phyloP scores from a whole-genome alignment of 345 rosid genomes.

The Hibiscus trionum region DNA sequence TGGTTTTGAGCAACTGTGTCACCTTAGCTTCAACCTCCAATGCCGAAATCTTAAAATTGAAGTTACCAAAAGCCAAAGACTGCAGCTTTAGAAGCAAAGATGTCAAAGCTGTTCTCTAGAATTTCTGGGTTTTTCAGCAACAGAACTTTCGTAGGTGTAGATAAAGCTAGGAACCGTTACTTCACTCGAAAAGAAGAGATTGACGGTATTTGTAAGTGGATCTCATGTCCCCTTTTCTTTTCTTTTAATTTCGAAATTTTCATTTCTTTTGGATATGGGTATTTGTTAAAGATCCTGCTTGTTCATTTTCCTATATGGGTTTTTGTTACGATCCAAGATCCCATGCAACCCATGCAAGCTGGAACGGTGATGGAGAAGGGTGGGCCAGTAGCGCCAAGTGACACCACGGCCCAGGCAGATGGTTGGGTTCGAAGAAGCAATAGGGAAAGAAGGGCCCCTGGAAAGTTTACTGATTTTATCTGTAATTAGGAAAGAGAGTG shows the following conservation, averaged over 20 bases:
- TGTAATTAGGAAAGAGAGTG: too few relatives aligned
- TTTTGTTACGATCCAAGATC: too few relatives aligned
- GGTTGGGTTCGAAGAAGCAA: too few relatives aligned
- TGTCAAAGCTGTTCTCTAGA: slow-evolving; percentile 70
- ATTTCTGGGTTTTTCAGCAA: slow-evolving; percentile 55
- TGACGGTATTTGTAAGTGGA: slow-evolving; percentile 68
- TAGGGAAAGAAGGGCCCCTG: too few relatives aligned
- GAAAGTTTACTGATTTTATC: too few relatives aligned
- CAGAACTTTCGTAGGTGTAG: slow-evolving; percentile 45
- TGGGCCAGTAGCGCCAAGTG: too few relatives aligned
- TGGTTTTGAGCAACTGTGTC: background rate
- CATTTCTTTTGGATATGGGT: background rate
- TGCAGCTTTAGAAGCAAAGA: slow-evolving; percentile 19
- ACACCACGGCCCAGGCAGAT: too few relatives aligned
- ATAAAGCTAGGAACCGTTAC: slow-evolving; percentile 76
- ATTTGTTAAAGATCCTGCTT: background rate
- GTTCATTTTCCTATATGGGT: background rate
- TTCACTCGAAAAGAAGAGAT: slow-evolving; percentile 70
- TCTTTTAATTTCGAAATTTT: too few relatives aligned
- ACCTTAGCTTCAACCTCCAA: background rate
- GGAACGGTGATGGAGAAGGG: too few relatives aligned
- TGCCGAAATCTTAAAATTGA: background rate
- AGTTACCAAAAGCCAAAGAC: slow-evolving; percentile 1
- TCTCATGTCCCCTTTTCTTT: background rate
- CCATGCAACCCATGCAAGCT: too few relatives aligned